A percentile compares a stretch with the other conserved stretches of the same genome.
phyloP scores from a whole-genome alignment of 2,329 filamentous ascomycete species.

The Aureobasidium zeae region DNA sequence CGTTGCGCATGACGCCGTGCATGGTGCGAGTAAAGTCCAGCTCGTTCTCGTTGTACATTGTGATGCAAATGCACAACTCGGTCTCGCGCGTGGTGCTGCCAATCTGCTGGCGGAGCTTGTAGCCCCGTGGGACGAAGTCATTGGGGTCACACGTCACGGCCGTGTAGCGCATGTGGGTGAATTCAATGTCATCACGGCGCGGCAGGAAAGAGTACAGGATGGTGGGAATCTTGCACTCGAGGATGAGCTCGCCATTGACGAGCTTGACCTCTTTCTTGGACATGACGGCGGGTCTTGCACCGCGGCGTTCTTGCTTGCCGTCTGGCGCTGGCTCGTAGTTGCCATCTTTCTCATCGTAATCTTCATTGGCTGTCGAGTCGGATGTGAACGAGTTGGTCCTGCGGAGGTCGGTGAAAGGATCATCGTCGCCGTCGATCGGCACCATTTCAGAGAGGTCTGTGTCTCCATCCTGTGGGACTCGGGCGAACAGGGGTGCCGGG shows the following conservation, averaged over 20 bases:
- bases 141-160: conserved; percentile 97
- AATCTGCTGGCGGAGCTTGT: conserved; percentile 87
- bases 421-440: conserved; percentile 53
- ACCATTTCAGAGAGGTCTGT: conserved; percentile 52
- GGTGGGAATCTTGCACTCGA: conserved; percentile 98
- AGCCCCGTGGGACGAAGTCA: conserved; percentile 79
- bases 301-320: conserved; percentile 77
- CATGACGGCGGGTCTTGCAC: conserved; percentile 79
- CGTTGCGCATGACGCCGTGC: conserved; percentile 98
- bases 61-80: conserved; percentile 91
- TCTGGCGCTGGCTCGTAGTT: conserved; percentile 82
- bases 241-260: conserved; percentile 93
- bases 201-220: conserved; percentile 97
- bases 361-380: conserved; percentile 51
- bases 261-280: conserved; percentile 88
- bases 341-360: conserved; percentile 48
- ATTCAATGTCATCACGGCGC: conserved; percentile 84
- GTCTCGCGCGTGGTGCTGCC: conserved; percentile 68
- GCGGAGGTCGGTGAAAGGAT: conserved; percentile 61
- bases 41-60: conserved; percentile 99
- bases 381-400: conserved; percentile 57
- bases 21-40: conserved; percentile 94
- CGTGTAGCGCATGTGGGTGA: conserved; percentile 98
- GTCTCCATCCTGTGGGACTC: conserved; percentile 36
- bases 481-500: conserved; percentile 74